Evolutionary conservation across 1,284 basidiomycete species (phyloP).

Genomic region (Meira nashicola): DNA sequence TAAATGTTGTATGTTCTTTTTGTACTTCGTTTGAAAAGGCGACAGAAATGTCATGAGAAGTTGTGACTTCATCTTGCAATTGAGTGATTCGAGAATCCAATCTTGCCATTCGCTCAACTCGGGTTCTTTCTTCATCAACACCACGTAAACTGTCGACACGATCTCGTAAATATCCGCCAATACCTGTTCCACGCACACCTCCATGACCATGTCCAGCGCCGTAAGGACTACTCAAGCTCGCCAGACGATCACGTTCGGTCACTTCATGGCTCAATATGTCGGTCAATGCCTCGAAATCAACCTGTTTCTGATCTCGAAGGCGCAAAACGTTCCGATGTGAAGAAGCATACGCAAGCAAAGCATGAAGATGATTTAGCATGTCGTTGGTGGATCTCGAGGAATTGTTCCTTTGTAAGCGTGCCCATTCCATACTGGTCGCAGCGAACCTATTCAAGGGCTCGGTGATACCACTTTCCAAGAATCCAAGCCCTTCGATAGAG

Average conservation of each 20-base stretch:
- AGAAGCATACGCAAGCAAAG: slow-evolving; percentile 78
- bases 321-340: slow-evolving; percentile 86
- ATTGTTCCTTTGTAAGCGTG: slow-evolving; percentile 32
- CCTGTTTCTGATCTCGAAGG: slow-evolving; percentile 93
- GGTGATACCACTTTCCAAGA: slow-evolving; percentile 95
- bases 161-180: slow-evolving; percentile 79
- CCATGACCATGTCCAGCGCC: slow-evolving; percentile 42
- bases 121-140: slow-evolving; percentile 83
- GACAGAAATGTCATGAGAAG: slow-evolving; percentile 88
- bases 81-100: slow-evolving; percentile 90
- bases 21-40: slow-evolving; percentile 91
- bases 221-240: slow-evolving; percentile 35
- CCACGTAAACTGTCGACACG: slow-evolving; percentile 84
- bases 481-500: slow-evolving; percentile 89
- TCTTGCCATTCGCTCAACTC: slow-evolving; percentile 87
- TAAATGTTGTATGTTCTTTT: slow-evolving; percentile 82
- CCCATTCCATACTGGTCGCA: slow-evolving; percentile 78
- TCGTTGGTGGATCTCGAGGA: slow-evolving; percentile 56
- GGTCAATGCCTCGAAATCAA: slow-evolving; percentile 95
- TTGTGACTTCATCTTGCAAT: slow-evolving; percentile 90
- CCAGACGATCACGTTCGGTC: slow-evolving; percentile 79
- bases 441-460: slow-evolving; percentile 94
- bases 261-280: slow-evolving; percentile 89
- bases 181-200: slow-evolving; percentile 64
- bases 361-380: slow-evolving; percentile 80